A percentile compares a stretch with the other conserved stretches of the same genome.
These are phyloP conservation scores for Geranium brycei DNA, from an alignment of 345 rosid species.

Conservation along the genomic window DNA sequence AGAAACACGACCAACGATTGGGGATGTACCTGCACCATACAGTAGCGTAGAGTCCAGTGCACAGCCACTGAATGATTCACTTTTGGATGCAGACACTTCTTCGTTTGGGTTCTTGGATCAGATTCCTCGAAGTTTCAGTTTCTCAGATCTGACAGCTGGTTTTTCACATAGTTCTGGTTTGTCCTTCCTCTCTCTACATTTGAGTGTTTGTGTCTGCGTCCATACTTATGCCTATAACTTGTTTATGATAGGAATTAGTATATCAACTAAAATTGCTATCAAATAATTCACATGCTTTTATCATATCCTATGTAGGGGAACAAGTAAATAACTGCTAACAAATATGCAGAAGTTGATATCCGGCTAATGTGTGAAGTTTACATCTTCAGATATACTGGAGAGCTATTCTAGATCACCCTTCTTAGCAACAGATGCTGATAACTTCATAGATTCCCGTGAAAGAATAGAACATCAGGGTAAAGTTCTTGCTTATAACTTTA, in stretches of 20 bases:
- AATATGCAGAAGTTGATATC: neutral
- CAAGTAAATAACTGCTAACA: neutral
- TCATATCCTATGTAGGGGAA: neutral
- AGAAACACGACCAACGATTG: slow-evolving; percentile 50
- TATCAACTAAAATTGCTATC: neutral
- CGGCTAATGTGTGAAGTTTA: neutral
- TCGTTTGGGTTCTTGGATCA: slow-evolving; percentile 66
- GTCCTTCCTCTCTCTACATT: slow-evolving; percentile 4
- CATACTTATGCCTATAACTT: slow-evolving; percentile 16
- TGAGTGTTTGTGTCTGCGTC: neutral
- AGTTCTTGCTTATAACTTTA: neutral
- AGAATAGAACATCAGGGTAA: slow-evolving; percentile 28
- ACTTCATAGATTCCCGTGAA: slow-evolving; percentile 46
- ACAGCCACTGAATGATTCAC: slow-evolving; percentile 54
- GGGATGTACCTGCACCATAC: slow-evolving; percentile 62
- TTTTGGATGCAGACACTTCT: slow-evolving; percentile 61
- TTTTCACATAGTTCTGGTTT: slow-evolving; percentile 87
- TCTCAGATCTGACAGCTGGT: slow-evolving; percentile 83
- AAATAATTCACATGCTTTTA: neutral
- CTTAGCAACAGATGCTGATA: slow-evolving; percentile 38
- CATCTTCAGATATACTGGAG: slow-evolving; percentile 64
- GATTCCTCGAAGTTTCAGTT: slow-evolving; percentile 79
- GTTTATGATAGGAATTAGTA: neutral
- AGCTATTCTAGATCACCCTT: slow-evolving; percentile 76
- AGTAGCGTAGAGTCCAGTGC: slow-evolving; percentile 60